These are phyloP conservation scores for Aspergillus pseudoglaucus DNA, from an alignment of 2,329 filamentous ascomycete species.

Conservation along the genomic window DNA sequence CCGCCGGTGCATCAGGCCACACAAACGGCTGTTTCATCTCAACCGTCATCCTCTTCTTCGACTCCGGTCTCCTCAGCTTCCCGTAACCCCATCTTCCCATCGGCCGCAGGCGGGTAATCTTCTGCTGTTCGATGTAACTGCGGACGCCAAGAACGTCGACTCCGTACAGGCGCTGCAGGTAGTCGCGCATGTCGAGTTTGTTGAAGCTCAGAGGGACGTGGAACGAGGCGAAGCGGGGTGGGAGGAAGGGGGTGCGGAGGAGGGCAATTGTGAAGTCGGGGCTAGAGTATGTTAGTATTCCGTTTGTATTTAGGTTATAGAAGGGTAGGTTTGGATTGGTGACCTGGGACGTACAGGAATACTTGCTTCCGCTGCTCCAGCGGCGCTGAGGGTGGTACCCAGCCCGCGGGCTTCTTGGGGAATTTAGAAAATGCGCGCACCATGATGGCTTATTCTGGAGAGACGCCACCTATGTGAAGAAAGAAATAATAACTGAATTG, in stretches of 20 bases:
- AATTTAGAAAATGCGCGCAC: slow-evolving; percentile 24
- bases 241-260: slow-evolving; percentile 63
- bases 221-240: slow-evolving; percentile 81
- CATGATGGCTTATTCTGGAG: slow-evolving; percentile 16
- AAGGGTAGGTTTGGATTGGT: neutral
- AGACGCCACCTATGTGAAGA: neutral
- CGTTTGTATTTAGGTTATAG: neutral
- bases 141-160: slow-evolving; percentile 68
- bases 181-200: slow-evolving; percentile 94
- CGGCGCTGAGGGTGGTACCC: slow-evolving; percentile 20
- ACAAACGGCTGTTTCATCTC: slow-evolving; percentile 82
- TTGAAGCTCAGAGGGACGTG: slow-evolving; percentile 84
- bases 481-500: neutral
- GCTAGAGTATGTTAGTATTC: slow-evolving; percentile 40
- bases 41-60: slow-evolving; percentile 89
- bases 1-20: slow-evolving; percentile 67
- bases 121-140: slow-evolving; percentile 69
- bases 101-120: slow-evolving; percentile 43
- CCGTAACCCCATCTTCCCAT: slow-evolving; percentile 39
- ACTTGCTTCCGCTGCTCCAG: slow-evolving; percentile 37
- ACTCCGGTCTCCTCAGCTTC: slow-evolving; percentile 62
- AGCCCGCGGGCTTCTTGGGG: slow-evolving; percentile 20
- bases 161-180: slow-evolving; percentile 79
- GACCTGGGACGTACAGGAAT: slow-evolving; percentile 48
- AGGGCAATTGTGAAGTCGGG: slow-evolving; percentile 77